Conservation (phyloP, 2,329 filamentous ascomycete genomes). For the Penicillium sp. region DNA sequence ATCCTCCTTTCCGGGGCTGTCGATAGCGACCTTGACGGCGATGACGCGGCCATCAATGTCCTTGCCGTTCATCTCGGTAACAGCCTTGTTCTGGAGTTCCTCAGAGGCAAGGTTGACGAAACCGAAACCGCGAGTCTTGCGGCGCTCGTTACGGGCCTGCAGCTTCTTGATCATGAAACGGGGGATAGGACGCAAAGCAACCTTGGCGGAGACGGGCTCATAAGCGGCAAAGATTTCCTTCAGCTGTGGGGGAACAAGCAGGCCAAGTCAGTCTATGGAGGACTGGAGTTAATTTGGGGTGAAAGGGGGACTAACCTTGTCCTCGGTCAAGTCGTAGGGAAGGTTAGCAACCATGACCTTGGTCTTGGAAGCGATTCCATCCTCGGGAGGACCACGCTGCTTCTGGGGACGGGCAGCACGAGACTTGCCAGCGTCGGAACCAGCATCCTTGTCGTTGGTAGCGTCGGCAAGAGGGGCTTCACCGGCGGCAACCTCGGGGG, state of each 20-base stretch:
- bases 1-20: conserved; percentile 99
- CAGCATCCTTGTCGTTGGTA: conserved; percentile 47
- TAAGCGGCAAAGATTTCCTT: conserved; percentile 96
- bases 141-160: conserved; percentile 93
- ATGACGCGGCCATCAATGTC: conserved; percentile 98
- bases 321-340: conserved; percentile 95
- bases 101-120: conserved; percentile 96
- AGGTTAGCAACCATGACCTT: conserved; percentile 99
- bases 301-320: conserved; percentile 67
- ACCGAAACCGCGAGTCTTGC: conserved; percentile 98
- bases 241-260: conserved; percentile 60
- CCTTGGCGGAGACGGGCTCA: conserved; percentile 92
- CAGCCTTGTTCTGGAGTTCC: conserved; percentile 96
- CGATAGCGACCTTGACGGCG: conserved; percentile 99
- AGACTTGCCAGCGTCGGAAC: conserved; percentile 40
- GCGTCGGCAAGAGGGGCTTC: conserved; percentile 61
- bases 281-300: background rate
- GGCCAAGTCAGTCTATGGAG: conserved; percentile 26
- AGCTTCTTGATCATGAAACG: conserved; percentile 99
- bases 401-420: conserved; percentile 60
- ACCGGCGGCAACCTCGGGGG: conserved; percentile 40
- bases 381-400: conserved; percentile 93
- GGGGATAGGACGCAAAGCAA: conserved; percentile 95
- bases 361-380: conserved; percentile 97
- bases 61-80: conserved; percentile 98